Base-by-base conservation (phyloP, 345 rosid genomes). In the Eucalyptus caleyi region DNA sequence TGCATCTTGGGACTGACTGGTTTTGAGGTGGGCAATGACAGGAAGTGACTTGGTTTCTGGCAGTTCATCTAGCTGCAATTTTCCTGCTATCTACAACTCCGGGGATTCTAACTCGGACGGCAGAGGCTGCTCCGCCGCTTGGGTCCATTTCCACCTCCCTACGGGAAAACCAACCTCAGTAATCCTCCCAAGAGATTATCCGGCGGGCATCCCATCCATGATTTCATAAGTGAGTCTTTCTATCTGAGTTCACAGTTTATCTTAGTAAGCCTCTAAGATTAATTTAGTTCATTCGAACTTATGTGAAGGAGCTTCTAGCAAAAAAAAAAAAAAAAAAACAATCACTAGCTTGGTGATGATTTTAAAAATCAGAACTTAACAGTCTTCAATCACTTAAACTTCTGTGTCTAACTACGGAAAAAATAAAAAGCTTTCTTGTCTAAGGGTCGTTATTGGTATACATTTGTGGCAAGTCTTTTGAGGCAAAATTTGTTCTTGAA, bases 101-200 rank as follows among this genome's bases (percentile, higher is more conserved):
- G 99, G 98, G 54, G 99, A 95, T 89, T 95, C 98, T 4, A 97
- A 97, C 89, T 96, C 99, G 1, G 99, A 97, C 90, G 94, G 97
- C 0, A 96, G 98, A 18, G 94, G 93, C 59, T 93, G 92, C 21
- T 90, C 89, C 26, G 97, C 97, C 53, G 97, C 87, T 91, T 90
- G 89, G 21, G 81, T 92, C 87, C 11, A 44, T 51, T 95, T 50
- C 92, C 90, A 32, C 92, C 90, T 65, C 97, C 97, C 16, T 42
- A 95, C 50, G 96, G 99, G 21, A 90, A 92, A 89, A 89, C 23
- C 54, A 93, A 89, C 91, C 96, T 97, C 95, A 89, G 92, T 81
- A 81, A 88, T 85, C 92, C 97, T 12, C 59, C 96, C 1, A 95
- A 94, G 72, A 95, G 99, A 91, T 93, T 95, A 81, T 95, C 94